Conservation (phyloP, 768 basidiomycete genomes). For the Hemileccinum impolitum region DNA sequence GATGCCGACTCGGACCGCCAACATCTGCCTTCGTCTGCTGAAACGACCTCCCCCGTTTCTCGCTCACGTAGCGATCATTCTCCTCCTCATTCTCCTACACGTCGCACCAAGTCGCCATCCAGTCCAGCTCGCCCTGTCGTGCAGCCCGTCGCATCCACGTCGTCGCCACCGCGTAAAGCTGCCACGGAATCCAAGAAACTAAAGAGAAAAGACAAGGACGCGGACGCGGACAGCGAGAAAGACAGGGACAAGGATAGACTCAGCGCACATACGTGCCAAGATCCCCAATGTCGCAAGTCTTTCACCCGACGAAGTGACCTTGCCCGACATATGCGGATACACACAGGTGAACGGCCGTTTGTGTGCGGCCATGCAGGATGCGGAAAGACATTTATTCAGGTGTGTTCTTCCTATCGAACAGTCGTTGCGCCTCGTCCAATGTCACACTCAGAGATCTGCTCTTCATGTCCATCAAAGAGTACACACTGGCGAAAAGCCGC, state of each 20-base stretch:
- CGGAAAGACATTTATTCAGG: conserved; percentile 92
- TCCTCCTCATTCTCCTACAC: conserved; percentile 19
- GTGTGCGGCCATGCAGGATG: conserved; percentile 68
- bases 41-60: conserved; percentile 30
- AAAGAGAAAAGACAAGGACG: conserved; percentile 29
- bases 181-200: conserved; percentile 22
- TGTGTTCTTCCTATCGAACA: conserved; percentile 29
- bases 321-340: conserved; percentile 82
- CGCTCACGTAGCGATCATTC: conserved; percentile 24
- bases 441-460: conserved; percentile 66
- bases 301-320: conserved; percentile 85
- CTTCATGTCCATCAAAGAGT: conserved; percentile 85
- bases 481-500: conserved; percentile 92
- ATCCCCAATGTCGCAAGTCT: conserved; percentile 71
- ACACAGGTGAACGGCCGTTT: conserved; percentile 87
- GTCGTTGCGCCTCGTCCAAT: conserved; percentile 6
- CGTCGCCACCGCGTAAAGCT: conserved; percentile 32
- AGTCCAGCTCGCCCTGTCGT: conserved; percentile 30
- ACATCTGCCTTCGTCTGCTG: conserved; percentile 36
- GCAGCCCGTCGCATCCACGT: conserved; percentile 54
- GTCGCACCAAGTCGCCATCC: conserved; percentile 35
- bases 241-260: conserved; percentile 43
- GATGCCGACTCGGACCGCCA: conserved; percentile 43
- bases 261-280: conserved; percentile 62
- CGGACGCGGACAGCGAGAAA: conserved; percentile 28